These are phyloP conservation scores for Epichloe aotearoae DNA, from an alignment of 2,329 filamentous ascomycete genomes.

Conservation along the genomic window DNA sequence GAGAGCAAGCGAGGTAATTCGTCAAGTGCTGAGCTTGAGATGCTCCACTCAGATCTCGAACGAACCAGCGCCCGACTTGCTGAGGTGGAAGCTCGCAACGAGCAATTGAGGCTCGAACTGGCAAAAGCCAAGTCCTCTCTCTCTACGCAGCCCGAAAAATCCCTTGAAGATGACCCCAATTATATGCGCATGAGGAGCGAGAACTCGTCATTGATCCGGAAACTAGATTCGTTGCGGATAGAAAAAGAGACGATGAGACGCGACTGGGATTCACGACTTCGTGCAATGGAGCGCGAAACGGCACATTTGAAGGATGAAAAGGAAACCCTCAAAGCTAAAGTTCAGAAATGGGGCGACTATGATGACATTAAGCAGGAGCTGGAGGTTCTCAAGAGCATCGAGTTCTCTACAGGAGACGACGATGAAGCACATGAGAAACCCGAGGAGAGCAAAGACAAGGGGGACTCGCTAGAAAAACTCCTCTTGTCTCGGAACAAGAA, in stretches of 20 bases:
- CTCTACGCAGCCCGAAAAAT: slow-evolving; percentile 43
- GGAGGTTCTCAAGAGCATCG: slow-evolving; percentile 93
- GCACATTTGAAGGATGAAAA: slow-evolving; percentile 65
- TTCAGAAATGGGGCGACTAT: slow-evolving; percentile 86
- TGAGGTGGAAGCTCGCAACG: slow-evolving; percentile 86
- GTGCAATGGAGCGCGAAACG: slow-evolving; percentile 68
- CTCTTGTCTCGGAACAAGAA: slow-evolving; percentile 93
- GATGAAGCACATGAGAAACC: slow-evolving; percentile 42
- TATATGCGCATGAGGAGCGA: slow-evolving; percentile 84
- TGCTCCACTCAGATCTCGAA: slow-evolving; percentile 83
- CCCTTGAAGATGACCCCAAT: slow-evolving; percentile 76
- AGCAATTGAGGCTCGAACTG: slow-evolving; percentile 79
- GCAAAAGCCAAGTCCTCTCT: slow-evolving; percentile 68
- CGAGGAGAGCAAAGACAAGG: slow-evolving; percentile 31
- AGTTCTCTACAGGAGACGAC: slow-evolving; percentile 85
- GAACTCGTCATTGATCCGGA: slow-evolving; percentile 82
- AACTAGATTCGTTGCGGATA: slow-evolving; percentile 69
- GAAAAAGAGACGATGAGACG: slow-evolving; percentile 74
- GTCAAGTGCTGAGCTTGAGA: slow-evolving; percentile 81
- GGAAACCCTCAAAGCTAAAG: slow-evolving; percentile 64
- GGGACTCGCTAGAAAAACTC: slow-evolving; percentile 80
- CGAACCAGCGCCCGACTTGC: slow-evolving; percentile 75
- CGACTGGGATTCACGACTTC: slow-evolving; percentile 60
- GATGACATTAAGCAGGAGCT: slow-evolving; percentile 93
- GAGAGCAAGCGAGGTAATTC: slow-evolving; percentile 49